Base-by-base conservation (phyloP, 2,329 filamentous ascomycete genomes). In the Eutypella sp. region DNA sequence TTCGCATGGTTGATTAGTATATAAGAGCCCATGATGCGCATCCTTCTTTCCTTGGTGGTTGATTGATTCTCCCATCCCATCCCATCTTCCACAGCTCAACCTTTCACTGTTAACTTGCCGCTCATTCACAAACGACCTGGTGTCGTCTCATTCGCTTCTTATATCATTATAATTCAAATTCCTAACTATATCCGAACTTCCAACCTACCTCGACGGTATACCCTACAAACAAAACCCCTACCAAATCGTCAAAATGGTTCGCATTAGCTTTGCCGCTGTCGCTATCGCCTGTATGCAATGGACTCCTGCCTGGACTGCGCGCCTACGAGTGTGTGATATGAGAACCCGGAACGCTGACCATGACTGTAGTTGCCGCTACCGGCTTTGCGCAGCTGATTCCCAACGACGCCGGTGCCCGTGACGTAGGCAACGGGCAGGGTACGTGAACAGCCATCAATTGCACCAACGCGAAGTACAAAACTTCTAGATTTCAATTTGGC, bases 391-490 rank as follows among this genome's bases (percentile, higher is more conserved):
- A 54, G 42, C 46, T 66, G 36, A 65, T 56, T 13, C 64, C 63
- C 24, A 67, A 66, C 52, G 46, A 55, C 27, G 58, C 64, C 6
- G 65, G 64, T 22, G 63, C 65, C 29, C 58, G 59, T 41, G 57
- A 65, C 42, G 64, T 67, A 33, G 64, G 64, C 29, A 54, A 58
- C 40, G 64, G 56, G n/a, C 52, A 65, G 7, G 59, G 51, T 16
- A 24, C n/a, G 40, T 24, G 2, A 29, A 8, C n/a, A n/a, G n/a
- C n/a, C n/a, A n/a, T n/a, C n/a, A n/a, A n/a, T n/a, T n/a, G n/a
- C n/a, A n/a, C n/a, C n/a, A n/a, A n/a, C n/a, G n/a, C n/a, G n/a
- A n/a, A n/a, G n/a, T n/a, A n/a, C n/a, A n/a, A n/a, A n/a, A n/a
- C n/a, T n/a, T n/a, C n/a, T n/a, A n/a, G n/a, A n/a, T n/a, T n/a